Conservation (phyloP, 352 stramenopile species). For the Globisporangium parvum region DNA sequence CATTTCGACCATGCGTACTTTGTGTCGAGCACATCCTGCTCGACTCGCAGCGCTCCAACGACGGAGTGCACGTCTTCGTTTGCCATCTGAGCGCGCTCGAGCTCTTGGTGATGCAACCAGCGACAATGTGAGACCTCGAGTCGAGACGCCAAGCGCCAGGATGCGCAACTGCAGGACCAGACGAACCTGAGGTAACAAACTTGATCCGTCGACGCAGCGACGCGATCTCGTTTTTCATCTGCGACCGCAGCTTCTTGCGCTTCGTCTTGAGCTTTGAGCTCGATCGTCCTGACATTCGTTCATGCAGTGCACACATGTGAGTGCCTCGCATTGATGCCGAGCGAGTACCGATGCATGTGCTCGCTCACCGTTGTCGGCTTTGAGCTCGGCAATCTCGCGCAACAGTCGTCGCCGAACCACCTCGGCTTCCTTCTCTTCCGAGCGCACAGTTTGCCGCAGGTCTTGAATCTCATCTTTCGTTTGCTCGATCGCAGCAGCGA, state of each 20-base stretch:
- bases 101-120: conserved; percentile 15
- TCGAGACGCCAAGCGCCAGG: neutral
- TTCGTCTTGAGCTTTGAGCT: conserved; percentile 37
- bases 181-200: conserved; percentile 30
- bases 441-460: conserved; percentile 21
- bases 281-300: conserved; percentile 19
- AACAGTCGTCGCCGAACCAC: conserved; percentile 23
- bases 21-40: conserved; percentile 25
- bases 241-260: conserved; percentile 33
- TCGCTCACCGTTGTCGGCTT: conserved; percentile 31
- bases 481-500: conserved; percentile 23
- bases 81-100: conserved; percentile 40
- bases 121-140: conserved; percentile 2
- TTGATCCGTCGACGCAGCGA: conserved; percentile 32
- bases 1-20: conserved; percentile 12
- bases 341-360: neutral
- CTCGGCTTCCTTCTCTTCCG: conserved; percentile 32
- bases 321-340: neutral
- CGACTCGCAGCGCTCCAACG: conserved; percentile 18
- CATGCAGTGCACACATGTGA: neutral
- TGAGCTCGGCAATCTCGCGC: conserved; percentile 23
- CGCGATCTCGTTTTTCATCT: conserved; percentile 39
- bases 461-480: conserved; percentile 21
- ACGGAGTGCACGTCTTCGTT: conserved; percentile 37
- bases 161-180: neutral